phyloP scores from a whole-genome alignment of 129 eudicot genomes.

The Gnaphalium uliginosum region DNA sequence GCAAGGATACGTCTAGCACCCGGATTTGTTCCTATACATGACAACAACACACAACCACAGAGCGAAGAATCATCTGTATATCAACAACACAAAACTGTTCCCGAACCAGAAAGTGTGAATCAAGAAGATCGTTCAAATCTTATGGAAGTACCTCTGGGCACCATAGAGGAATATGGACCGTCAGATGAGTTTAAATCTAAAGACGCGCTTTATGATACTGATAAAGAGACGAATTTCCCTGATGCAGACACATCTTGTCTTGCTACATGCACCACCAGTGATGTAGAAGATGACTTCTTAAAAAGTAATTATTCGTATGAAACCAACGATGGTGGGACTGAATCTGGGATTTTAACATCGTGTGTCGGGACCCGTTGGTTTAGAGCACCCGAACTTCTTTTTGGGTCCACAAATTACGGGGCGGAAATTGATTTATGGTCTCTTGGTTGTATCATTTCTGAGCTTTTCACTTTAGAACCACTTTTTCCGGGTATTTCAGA shows the following conservation, averaged over 20 bases:
- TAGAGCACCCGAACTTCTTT: slow-evolving; percentile 92
- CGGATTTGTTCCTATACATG: slow-evolving; percentile 48
- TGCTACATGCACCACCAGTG: slow-evolving; percentile 82
- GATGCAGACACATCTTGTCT: slow-evolving; percentile 87
- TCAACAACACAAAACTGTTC: slow-evolving; percentile 39
- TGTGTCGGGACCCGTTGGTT: slow-evolving; percentile 98
- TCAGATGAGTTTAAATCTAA: slow-evolving; percentile 41
- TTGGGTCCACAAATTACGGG: slow-evolving; percentile 89
- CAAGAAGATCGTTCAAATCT: slow-evolving; percentile 26
- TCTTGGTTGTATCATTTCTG: slow-evolving; percentile 81
- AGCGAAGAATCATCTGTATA: slow-evolving; percentile 26
- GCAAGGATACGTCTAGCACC: slow-evolving; percentile 91
- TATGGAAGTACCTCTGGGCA: slow-evolving; percentile 30
- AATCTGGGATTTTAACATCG: slow-evolving; percentile 65
- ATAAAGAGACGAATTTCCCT: slow-evolving; percentile 54
- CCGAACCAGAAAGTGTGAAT: slow-evolving; percentile 15
- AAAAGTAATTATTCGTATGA: slow-evolving; percentile 54
- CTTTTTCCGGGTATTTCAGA: slow-evolving; percentile 84
- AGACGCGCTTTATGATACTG: slow-evolving; percentile 47
- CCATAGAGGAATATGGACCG: slow-evolving; percentile 32
- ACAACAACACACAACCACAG: slow-evolving; percentile 36
- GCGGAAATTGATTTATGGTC: slow-evolving; percentile 90
- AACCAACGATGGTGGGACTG: slow-evolving; percentile 47
- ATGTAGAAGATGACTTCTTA: slow-evolving; percentile 63
- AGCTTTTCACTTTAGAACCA: slow-evolving; percentile 84